A percentile compares a stretch with the other conserved stretches of the same genome.
Evolutionary conservation across 2,329 filamentous ascomycete species (phyloP).

Genomic region (Claviceps citrina): DNA sequence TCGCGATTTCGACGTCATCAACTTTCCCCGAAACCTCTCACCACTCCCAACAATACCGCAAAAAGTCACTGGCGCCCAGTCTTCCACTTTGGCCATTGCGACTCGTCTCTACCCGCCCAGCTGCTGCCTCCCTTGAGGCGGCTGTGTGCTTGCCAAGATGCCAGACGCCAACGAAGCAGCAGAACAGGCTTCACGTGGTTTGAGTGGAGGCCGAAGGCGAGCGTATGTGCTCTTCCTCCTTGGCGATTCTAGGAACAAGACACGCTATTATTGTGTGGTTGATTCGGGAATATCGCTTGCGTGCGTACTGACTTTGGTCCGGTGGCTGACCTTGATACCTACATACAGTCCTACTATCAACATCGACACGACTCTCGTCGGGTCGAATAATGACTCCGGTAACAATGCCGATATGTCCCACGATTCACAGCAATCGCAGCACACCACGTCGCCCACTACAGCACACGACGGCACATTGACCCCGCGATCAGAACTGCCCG

Average conservation of each 20-base stretch:
- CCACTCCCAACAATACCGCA: background rate
- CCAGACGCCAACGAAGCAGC: slow-evolving; percentile 9
- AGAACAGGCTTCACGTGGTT: slow-evolving; percentile 9
- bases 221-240: slow-evolving; percentile 20
- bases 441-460: slow-evolving; percentile 20
- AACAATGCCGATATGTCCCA: slow-evolving; percentile 16
- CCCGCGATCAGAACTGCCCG: slow-evolving; percentile 31
- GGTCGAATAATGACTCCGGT: slow-evolving; percentile 11
- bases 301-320: background rate
- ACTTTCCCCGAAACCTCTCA: background rate
- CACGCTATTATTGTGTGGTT: background rate
- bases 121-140: slow-evolving; percentile 8
- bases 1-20: background rate
- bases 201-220: slow-evolving; percentile 17
- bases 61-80: too few relatives aligned
- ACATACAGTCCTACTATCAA: slow-evolving; percentile 35
- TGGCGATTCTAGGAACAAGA: background rate
- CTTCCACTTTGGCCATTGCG: too few relatives aligned
- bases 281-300: background rate
- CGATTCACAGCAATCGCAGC: slow-evolving; percentile 6
- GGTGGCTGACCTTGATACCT: background rate
- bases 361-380: slow-evolving; percentile 34
- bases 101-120: background rate
- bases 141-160: slow-evolving; percentile 11
- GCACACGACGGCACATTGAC: slow-evolving; percentile 25